These are phyloP conservation scores for Fraxinus angustifolia DNA, from an alignment of 305 asterid species.

Conservation along the genomic window DNA sequence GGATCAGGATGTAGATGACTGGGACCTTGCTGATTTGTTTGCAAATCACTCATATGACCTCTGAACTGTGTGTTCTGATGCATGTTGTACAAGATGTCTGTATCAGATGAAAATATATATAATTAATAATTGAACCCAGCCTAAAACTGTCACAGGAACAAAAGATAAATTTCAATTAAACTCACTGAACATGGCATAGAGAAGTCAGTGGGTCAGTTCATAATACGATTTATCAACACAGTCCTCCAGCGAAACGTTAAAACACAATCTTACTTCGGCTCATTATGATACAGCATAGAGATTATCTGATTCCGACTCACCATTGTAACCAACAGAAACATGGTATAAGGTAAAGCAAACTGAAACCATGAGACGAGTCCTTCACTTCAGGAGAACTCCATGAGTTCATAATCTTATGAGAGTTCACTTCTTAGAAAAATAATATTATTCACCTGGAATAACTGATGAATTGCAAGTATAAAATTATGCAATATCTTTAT, in stretches of 20 bases:
- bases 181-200: not conserved
- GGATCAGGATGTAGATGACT: conserved; percentile 45
- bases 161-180: not conserved
- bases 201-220: not conserved
- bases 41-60: conserved; percentile 48
- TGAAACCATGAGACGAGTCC: not conserved
- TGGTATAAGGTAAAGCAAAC: not conserved
- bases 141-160: not conserved
- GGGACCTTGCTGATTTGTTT: conserved; percentile 55
- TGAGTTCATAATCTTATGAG: not conserved
- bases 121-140: not conserved
- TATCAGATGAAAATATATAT: conserved; percentile 25
- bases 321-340: not conserved
- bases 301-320: not conserved
- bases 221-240: not conserved
- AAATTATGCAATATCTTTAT: not conserved
- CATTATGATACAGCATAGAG: not conserved
- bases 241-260: not conserved
- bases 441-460: not conserved
- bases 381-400: not conserved
- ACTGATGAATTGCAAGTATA: not conserved
- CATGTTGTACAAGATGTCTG: conserved; percentile 47
- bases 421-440: not conserved
- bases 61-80: conserved; percentile 54
- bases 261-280: not conserved